These are phyloP conservation scores for Mollisia scopiformis DNA, from an alignment of 2,329 filamentous ascomycete genomes.

Conservation along the genomic window DNA sequence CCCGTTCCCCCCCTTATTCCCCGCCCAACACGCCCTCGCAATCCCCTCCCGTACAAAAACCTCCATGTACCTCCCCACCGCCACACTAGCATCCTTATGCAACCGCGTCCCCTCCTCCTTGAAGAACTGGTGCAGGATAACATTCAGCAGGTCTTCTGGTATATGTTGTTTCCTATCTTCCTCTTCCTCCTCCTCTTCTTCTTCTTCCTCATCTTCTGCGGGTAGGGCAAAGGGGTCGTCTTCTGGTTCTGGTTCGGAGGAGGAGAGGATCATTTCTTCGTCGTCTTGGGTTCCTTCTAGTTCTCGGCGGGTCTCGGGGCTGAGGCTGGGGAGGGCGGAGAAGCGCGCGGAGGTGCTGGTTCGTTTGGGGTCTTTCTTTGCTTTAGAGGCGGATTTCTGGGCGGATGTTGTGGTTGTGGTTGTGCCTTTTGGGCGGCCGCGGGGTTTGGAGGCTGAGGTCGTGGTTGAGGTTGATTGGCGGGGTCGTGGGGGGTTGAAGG, in stretches of 20 bases:
- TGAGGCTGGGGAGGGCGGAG: not conserved
- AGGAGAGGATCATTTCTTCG: too few species aligned
- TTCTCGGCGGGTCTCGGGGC: not conserved
- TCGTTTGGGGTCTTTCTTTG: not conserved
- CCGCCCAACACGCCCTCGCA: slow-evolving; percentile 75
- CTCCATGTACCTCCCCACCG: slow-evolving; percentile 85
- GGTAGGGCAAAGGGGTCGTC: slow-evolving; percentile 19
- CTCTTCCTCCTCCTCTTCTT: slow-evolving; percentile 8
- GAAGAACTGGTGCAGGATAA: slow-evolving; percentile 81
- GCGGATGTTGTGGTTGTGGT: slow-evolving; percentile 1
- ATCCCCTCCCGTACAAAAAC: slow-evolving; percentile 90
- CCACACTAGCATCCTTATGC: slow-evolving; percentile 74
- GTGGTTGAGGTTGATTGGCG: slow-evolving; percentile 9
- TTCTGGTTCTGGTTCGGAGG: not conserved
- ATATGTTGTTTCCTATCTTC: slow-evolving; percentile 6
- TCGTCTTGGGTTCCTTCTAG: not conserved
- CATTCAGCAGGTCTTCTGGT: slow-evolving; percentile 63
- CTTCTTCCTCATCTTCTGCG: slow-evolving; percentile 7
- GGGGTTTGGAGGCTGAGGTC: slow-evolving; percentile 5
- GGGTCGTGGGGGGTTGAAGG: slow-evolving; percentile 36
- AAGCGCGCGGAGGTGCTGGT: not conserved
- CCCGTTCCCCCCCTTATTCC: slow-evolving; percentile 45
- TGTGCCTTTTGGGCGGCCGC: slow-evolving; percentile 17
- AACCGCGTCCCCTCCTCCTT: slow-evolving; percentile 63
- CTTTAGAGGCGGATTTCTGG: not conserved